Evolutionary conservation across 2,329 filamentous ascomycete species (phyloP), one percentile per base, ranked within the genome.

Genomic region (Diaporthe australafricana): DNA sequence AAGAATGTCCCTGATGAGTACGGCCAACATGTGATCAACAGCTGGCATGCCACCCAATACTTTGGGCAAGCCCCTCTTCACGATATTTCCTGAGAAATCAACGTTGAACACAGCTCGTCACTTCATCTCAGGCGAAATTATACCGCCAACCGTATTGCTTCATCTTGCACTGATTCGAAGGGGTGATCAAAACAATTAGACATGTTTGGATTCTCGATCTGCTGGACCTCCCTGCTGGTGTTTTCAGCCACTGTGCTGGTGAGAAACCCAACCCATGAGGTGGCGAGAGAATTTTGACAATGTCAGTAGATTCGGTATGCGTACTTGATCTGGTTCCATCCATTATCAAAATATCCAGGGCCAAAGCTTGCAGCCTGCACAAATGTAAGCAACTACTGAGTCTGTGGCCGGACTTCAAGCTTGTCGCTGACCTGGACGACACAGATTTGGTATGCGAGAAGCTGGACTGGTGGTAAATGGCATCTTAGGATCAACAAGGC

Each of bases 291-390:
- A 48, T 5, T 65, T 40, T 71, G n/a, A 73, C 27, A 25, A 8
- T 16, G 1, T 25, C n/a, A 17, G 3, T 20, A 69, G 67, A 25
- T 45, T 27, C 67, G 38, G 7, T 69, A 60, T 16, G 22, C 42
- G 6, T 60, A 60, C 32, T 42, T 69, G n/a, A 22, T 75, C 9
- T 74, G 63, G 56, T 74, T 77, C 14, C 76, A 77, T 38, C 75
- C 73, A 20, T 56, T 77, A 20, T 70, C 74, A 42, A 75, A 76
- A 42, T 76, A 74, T 50, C 75, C 76, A 2, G 76, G 73, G 8
- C 74, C 75, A 5, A 71, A 56, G 20, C 52, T 76, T 4, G 73
- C 75, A 27, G 75, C 74, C 7, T 48, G 75, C 22, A 74, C 74
- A n/a, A 70, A 77, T 48, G 75, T 75, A 53, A 65, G 70, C 60